Conservation (phyloP, 495 filamentous ascomycete species). For the Parmelia sp. region DNA sequence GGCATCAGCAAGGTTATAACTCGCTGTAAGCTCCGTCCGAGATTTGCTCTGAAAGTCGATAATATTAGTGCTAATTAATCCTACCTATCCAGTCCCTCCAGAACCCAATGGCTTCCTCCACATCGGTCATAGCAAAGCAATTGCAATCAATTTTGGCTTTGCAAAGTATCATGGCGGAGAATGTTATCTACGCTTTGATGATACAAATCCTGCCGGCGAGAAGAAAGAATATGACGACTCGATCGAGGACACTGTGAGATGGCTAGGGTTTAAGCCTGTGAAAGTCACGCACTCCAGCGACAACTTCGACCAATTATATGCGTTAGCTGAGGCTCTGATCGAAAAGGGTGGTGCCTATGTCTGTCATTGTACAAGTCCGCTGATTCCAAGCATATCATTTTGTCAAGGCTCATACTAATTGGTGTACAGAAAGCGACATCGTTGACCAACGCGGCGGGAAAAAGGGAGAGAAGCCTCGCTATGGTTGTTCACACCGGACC, state of each 20-base stretch:
- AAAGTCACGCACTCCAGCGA: conserved; percentile 76
- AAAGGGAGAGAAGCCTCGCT: conserved; percentile 59
- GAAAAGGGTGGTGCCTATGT: conserved; percentile 67
- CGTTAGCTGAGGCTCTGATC: conserved; percentile 82
- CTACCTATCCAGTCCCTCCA: conserved; percentile 63
- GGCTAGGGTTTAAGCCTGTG: conserved; percentile 75
- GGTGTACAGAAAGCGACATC: conserved; percentile 56
- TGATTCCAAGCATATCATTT: not conserved
- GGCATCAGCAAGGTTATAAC: conserved; percentile 42
- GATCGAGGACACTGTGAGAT: conserved; percentile 71
- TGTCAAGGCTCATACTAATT: conserved; percentile 10
- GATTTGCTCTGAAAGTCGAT: not conserved
- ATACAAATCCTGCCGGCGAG: conserved; percentile 80
- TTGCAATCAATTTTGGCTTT: conserved; percentile 94
- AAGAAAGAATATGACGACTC: conserved; percentile 71
- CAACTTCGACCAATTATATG: conserved; percentile 81
- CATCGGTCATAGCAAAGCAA: conserved; percentile 94
- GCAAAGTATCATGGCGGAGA: conserved; percentile 77
- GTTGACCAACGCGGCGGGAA: conserved; percentile 78
- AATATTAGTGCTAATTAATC: not conserved
- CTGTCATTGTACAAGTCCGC: conserved; percentile 57
- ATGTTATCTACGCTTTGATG: conserved; percentile 64
- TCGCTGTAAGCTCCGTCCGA: conserved; percentile 9
- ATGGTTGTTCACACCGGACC: conserved; percentile 69
- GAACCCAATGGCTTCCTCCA: conserved; percentile 76